Percentiles rank a stretch among this genome's conserved stretches.
Evolutionary conservation across 106 monocot genomes (phyloP).

Genomic region (Dendrobium officinale): DNA sequence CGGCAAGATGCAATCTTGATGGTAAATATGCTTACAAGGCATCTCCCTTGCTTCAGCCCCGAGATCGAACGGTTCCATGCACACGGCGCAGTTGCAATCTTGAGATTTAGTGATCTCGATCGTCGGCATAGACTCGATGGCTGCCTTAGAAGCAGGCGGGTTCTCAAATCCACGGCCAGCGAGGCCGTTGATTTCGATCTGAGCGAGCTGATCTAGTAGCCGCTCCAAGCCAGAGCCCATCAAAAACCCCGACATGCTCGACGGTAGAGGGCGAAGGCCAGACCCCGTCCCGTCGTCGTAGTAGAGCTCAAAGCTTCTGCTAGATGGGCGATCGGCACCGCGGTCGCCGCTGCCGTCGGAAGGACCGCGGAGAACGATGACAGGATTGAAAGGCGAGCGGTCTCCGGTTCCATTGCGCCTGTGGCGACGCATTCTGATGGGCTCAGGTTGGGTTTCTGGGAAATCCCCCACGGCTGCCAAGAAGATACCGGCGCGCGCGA

Average conservation of each 20-base stretch:
- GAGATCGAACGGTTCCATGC: slow-evolving; percentile 30
- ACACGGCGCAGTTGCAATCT: slow-evolving; percentile 35
- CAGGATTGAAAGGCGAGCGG: slow-evolving; percentile 63
- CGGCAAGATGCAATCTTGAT: slow-evolving; percentile 30
- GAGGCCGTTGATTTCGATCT: slow-evolving; percentile 28
- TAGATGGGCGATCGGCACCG: background rate
- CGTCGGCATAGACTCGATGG: slow-evolving; percentile 57
- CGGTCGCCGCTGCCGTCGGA: background rate
- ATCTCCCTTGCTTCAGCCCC: slow-evolving; percentile 27
- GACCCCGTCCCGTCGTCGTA: slow-evolving; percentile 40
- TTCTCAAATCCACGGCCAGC: slow-evolving; percentile 14
- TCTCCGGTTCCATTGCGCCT: slow-evolving; percentile 20
- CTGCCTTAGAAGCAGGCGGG: slow-evolving; percentile 40
- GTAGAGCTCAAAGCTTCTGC: slow-evolving; percentile 33
- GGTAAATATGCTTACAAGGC: slow-evolving; percentile 40
- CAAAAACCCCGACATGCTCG: slow-evolving; percentile 47
- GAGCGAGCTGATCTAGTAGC: slow-evolving; percentile 34
- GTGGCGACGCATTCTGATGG: slow-evolving; percentile 15
- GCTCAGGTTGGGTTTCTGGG: background rate
- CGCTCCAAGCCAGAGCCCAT: slow-evolving; percentile 50
- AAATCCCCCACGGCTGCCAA: slow-evolving; percentile 4
- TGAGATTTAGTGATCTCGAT: slow-evolving; percentile 20
- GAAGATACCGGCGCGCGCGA: slow-evolving; percentile 3
- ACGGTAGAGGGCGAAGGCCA: slow-evolving; percentile 42
- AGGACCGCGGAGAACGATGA: slow-evolving; percentile 55